Conservation (phyloP, 495 filamentous ascomycete species). For the Aspergillus coremiiformis region DNA sequence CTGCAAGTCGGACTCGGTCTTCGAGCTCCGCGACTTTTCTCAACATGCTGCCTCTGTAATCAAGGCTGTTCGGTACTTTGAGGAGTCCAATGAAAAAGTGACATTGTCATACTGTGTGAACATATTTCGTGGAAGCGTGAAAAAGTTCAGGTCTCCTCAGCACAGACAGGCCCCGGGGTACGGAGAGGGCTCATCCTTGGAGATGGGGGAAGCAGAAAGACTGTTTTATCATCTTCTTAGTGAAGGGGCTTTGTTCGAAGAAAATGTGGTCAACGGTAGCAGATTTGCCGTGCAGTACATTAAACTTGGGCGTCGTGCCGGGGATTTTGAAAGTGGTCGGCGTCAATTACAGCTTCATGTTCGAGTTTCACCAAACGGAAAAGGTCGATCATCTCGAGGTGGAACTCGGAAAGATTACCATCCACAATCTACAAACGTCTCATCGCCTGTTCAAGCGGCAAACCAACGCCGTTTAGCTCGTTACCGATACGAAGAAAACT, state of each 20-base stretch:
- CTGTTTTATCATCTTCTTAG: slow-evolving; percentile 55
- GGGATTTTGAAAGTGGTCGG: slow-evolving; percentile 44
- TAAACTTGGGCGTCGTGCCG: slow-evolving; percentile 45
- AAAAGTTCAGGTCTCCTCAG: slow-evolving; percentile 39
- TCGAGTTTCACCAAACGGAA: slow-evolving; percentile 44
- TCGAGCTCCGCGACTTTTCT: slow-evolving; percentile 67
- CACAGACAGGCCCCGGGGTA: slow-evolving; percentile 45
- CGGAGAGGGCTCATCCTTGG: slow-evolving; percentile 48
- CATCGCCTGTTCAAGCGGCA: slow-evolving; percentile 65
- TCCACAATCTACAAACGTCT: slow-evolving; percentile 73
- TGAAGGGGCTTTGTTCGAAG: slow-evolving; percentile 53
- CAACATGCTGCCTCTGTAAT: slow-evolving; percentile 62
- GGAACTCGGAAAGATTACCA: slow-evolving; percentile 26
- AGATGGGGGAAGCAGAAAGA: slow-evolving; percentile 55
- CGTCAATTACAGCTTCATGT: slow-evolving; percentile 53
- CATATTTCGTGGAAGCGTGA: slow-evolving; percentile 51
- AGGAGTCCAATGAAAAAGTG: slow-evolving; percentile 38
- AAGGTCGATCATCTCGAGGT: slow-evolving; percentile 28
- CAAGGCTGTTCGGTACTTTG: slow-evolving; percentile 51
- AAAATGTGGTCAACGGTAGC: slow-evolving; percentile 51
- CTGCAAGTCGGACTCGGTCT: slow-evolving; percentile 61
- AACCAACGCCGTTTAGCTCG: slow-evolving; percentile 38
- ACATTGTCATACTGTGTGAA: slow-evolving; percentile 51
- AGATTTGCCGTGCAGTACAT: slow-evolving; percentile 57
- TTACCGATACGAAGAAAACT: slow-evolving; percentile 28